phyloP scores from a whole-genome alignment of 345 rosid species.

The Brassica napus region Da-Ae NC_063443.1:12156001-12156500 shows the following conservation, averaged over 20 bases:
- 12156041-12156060: conserved; percentile 14
- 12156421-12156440: neutral
- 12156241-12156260: conserved; percentile 48
- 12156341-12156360: conserved; percentile 46
- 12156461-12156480: neutral
- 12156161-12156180: conserved; percentile 77
- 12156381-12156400: conserved; percentile 41
- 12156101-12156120: neutral
- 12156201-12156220: conserved; percentile 49
- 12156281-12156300: conserved; percentile 41
- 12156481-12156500: conserved; percentile 7
- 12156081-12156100: neutral
- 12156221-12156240: conserved; percentile 56
- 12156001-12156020: conserved; percentile 49
- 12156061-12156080: neutral
- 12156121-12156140: neutral
- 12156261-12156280: conserved; percentile 52
- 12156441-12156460: neutral
- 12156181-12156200: conserved; percentile 47
- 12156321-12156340: conserved; percentile 42
- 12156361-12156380: conserved; percentile 35
- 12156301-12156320: conserved; percentile 48
- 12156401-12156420: conserved; percentile 31
- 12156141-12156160: conserved; percentile 37
- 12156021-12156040: conserved; percentile 53